Evolutionary conservation across 306 rosid genomes (phyloP).

Genomic region (Amphicarpaea edgeworthii): DNA sequence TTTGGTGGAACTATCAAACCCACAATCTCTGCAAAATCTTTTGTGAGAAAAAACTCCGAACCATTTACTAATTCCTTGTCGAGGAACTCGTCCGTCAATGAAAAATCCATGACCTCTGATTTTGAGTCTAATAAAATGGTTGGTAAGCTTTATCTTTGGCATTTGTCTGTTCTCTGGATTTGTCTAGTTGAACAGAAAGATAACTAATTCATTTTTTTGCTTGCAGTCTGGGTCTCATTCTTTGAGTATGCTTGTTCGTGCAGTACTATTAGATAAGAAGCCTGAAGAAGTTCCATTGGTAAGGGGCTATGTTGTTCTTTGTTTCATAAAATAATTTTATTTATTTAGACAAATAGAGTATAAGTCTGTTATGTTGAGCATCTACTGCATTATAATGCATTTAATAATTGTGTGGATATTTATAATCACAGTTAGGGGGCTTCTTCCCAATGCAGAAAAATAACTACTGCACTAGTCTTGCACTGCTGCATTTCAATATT

Average conservation of each 20-base stretch:
- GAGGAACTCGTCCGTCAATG: conserved; percentile 71
- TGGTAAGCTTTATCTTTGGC: conserved; percentile 58
- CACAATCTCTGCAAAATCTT: conserved; percentile 59
- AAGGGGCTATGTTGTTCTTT: conserved; percentile 39
- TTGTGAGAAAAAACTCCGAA: conserved; percentile 83
- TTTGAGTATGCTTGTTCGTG: conserved; percentile 76
- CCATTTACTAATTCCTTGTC: conserved; percentile 83
- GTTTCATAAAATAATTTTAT: conserved; percentile 25
- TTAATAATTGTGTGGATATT: neutral
- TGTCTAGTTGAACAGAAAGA: conserved; percentile 31
- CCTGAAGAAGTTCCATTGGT: conserved; percentile 95
- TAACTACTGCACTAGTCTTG: conserved; percentile 37
- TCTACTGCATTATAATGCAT: conserved; percentile 17
- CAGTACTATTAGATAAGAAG: conserved; percentile 77
- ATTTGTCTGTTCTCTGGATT: conserved; percentile 38
- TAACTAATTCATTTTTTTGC: conserved; percentile 31
- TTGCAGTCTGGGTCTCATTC: conserved; percentile 72
- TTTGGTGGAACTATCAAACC: conserved; percentile 87
- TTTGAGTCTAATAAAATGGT: conserved; percentile 85
- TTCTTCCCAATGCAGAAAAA: neutral
- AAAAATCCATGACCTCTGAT: conserved; percentile 64
- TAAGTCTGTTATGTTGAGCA: conserved; percentile 9
- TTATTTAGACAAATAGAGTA: conserved; percentile 4
- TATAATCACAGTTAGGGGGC: neutral
- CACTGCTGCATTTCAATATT: conserved; percentile 28